Base-by-base conservation (phyloP, 257 asterid genomes). In the Linderniella brevidens region DNA sequence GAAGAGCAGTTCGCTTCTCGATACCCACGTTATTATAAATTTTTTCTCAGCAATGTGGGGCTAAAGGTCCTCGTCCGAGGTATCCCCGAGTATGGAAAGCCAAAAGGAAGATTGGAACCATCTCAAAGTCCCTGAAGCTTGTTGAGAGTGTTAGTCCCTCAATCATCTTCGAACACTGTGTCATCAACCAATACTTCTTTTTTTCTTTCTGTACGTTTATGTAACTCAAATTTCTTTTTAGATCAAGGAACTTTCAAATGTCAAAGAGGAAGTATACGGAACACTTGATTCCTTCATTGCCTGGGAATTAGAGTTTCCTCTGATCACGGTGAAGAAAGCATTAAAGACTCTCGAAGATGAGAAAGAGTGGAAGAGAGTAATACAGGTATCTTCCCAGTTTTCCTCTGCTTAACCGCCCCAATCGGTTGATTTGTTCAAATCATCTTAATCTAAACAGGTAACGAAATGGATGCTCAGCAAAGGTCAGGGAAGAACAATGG, bases 401-500 rank as follows among this genome's bases (percentile, higher is more conserved):
- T 35, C 57, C 41, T 20, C 13, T 15, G 37, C 40, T 11, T 36
- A 39, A 13, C 40, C 12, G 12, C 46, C 15, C 16, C 11, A 6
- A 6, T 37, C 11, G 8, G 40, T 11, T 11, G 8, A 11, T 11
- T 37, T 41, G 15, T 6, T 41, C 4, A 11, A n/a, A 41, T 4
- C 14, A 41, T 7, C 8, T n/a, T 10, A 41, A 46, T 50, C 17
- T 18, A 4, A 49, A 45, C 52, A 83, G 97, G 77, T 88, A 49
- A 72, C 94, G 8, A 88, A 88, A 65, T 88, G 95, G 98, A 84
- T 84, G 95, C 58, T 88, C 53, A 88, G 93, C 68, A 84, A 88
- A 67, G 98, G 98, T 6, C 95, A 88, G 73, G 95, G 94, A 64
- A 69, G 82, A 71, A 88, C 96, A 53, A 88, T 84, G 98, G 98